A percentile compares a stretch with the other conserved stretches of the same genome.
Evolutionary conservation across 208 protist genomes (phyloP).

Genomic region (Novymonas esmeraldas): DNA sequence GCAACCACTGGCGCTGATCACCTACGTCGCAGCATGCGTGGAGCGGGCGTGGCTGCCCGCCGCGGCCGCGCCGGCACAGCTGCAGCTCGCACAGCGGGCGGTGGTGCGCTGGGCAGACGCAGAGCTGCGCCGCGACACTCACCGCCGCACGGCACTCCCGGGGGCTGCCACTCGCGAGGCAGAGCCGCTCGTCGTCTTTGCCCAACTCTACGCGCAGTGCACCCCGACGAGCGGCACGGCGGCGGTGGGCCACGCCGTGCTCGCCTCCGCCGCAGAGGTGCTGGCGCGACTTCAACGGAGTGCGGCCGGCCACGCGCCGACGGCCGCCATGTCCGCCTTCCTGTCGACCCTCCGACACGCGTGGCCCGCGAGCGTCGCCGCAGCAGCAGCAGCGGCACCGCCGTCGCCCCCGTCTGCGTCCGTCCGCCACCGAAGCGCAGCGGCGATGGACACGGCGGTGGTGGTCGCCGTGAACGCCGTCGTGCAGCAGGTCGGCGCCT

Average conservation of each 20-base stretch:
- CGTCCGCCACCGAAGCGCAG: background rate
- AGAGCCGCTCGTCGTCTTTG: conserved; percentile 3
- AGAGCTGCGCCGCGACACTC: conserved; percentile 2
- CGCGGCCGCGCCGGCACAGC: conserved; percentile 4
- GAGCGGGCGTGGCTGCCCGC: conserved; percentile 29
- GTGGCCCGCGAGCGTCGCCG: conserved; percentile 4
- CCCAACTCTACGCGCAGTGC: background rate
- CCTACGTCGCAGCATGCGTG: conserved; percentile 9
- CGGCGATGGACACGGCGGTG: conserved; percentile 20
- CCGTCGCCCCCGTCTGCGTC: background rate
- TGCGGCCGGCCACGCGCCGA: conserved; percentile 11
- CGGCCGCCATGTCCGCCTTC: conserved; percentile 30
- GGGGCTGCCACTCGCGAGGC: background rate
- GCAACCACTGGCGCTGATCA: conserved; percentile 28
- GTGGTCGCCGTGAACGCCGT: conserved; percentile 47
- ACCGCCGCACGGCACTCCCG: too few relatives aligned
- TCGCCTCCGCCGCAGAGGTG: conserved; percentile 21
- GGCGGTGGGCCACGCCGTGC: background rate
- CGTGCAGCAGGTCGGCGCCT: conserved; percentile 55
- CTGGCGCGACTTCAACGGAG: conserved; percentile 26
- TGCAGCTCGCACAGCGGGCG: conserved; percentile 21
- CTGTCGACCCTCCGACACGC: conserved; percentile 12
- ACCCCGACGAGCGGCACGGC: background rate
- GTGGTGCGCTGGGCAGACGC: conserved; percentile 15
- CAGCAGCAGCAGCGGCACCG: background rate